Conservation (phyloP, 2,329 filamentous ascomycete species). For the Scedosporium boydii region DNA sequence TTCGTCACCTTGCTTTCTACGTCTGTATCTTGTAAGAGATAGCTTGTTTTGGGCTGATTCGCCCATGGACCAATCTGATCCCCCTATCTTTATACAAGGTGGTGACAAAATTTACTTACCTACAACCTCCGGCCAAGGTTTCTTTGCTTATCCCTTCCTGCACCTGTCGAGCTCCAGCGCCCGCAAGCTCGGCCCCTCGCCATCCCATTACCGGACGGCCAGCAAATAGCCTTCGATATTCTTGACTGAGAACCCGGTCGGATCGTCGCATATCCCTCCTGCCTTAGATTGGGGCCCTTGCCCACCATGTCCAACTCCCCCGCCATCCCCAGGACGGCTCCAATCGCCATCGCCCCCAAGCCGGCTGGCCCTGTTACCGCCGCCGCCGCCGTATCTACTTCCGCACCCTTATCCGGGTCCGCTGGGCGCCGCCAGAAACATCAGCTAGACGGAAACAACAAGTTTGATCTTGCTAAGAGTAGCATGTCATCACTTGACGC, state of each 20-base stretch:
- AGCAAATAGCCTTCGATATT: slow-evolving; percentile 12
- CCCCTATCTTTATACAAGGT: slow-evolving; percentile 5
- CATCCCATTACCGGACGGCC: background rate
- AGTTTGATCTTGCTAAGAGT: slow-evolving; percentile 38
- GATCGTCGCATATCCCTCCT: slow-evolving; percentile 11
- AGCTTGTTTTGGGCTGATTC: background rate
- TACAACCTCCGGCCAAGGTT: slow-evolving; percentile 6
- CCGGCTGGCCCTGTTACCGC: slow-evolving; percentile 23
- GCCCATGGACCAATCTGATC: background rate
- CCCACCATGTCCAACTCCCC: slow-evolving; percentile 47
- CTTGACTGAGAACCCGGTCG: slow-evolving; percentile 4
- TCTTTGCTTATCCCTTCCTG: slow-evolving; percentile 13
- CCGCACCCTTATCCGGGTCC: slow-evolving; percentile 4
- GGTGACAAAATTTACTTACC: slow-evolving; percentile 7
- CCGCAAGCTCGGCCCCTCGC: slow-evolving; percentile 13
- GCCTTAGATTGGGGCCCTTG: slow-evolving; percentile 13
- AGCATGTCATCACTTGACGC: slow-evolving; percentile 26
- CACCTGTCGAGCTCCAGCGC: slow-evolving; percentile 18
- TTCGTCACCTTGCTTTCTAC: background rate
- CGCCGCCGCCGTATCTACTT: background rate
- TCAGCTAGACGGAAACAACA: slow-evolving; percentile 36
- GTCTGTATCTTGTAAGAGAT: slow-evolving; percentile 1
- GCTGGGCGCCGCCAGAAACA: slow-evolving; percentile 8
- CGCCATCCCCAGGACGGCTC: slow-evolving; percentile 49
- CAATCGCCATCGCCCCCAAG: slow-evolving; percentile 57